These are phyloP conservation scores for Microcyclosporella mali DNA, from an alignment of 2,329 filamentous ascomycete genomes.

Conservation along the genomic window DNA sequence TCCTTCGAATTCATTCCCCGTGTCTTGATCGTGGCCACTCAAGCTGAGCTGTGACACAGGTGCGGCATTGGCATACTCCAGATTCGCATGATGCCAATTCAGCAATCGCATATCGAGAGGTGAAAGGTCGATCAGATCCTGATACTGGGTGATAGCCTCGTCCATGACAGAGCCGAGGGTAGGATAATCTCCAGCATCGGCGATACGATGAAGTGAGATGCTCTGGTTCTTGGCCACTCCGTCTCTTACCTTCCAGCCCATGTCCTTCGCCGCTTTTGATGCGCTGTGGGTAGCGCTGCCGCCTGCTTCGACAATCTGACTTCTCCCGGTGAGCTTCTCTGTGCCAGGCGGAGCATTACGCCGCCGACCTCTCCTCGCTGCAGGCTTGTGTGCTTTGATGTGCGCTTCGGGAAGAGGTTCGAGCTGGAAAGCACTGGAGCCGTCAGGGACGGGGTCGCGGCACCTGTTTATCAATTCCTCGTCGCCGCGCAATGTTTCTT, in stretches of 20 bases:
- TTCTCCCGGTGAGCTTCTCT: constrained; percentile 62
- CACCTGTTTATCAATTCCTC: constrained; percentile 74
- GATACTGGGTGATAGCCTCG: constrained; percentile 82
- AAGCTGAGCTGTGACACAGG: constrained; percentile 83
- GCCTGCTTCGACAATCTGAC: constrained; percentile 64
- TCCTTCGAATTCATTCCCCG: constrained; percentile 95
- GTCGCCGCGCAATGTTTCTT: constrained; percentile 73
- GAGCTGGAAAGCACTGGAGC: constrained; percentile 26
- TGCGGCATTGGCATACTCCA: constrained; percentile 94
- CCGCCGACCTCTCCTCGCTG: constrained; percentile 26
- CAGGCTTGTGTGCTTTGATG: constrained; percentile 26
- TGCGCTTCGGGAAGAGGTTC: constrained; percentile 28
- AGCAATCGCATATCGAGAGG: constrained; percentile 82
- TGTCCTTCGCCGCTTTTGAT: constrained; percentile 66
- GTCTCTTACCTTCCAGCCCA: constrained; percentile 74
- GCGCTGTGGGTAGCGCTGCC: constrained; percentile 66
- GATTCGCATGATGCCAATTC: constrained; percentile 97
- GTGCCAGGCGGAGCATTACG: constrained; percentile 47
- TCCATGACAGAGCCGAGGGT: constrained; percentile 90
- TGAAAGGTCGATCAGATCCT: constrained; percentile 71
- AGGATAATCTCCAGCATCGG: constrained; percentile 55
- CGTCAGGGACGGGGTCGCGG: constrained; percentile 57
- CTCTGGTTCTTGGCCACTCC: constrained; percentile 52
- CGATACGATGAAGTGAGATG: constrained; percentile 60
- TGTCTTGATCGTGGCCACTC: constrained; percentile 91